Base-by-base conservation (phyloP, 2,329 filamentous ascomycete species). In the Endothia cerciana region DNA sequence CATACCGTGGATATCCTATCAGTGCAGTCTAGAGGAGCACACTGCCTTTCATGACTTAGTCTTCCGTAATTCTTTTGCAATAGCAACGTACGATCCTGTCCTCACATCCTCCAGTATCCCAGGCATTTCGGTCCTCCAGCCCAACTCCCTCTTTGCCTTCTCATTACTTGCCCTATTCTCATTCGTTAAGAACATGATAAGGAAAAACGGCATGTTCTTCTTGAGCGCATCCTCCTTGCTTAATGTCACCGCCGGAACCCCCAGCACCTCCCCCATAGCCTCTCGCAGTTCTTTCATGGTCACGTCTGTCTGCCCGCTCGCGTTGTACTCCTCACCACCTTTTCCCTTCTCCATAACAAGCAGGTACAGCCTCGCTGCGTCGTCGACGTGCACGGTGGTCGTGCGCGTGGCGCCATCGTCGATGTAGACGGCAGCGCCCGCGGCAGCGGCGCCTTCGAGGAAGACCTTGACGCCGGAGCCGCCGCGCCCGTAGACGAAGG, bases 401-500 rank as follows among this genome's bases (percentile, higher is more conserved):
- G 63, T 69, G 51, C 43, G 57, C 25, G 43, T 62, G 2, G 33
- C 22, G 17, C 68, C 68, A 17, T 60, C 68, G 17, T 58, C 58
- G 6, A 69, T 45, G 22, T 51, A 64, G 1, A 36, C 19, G 19
- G 62, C 62, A 5, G 22, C 33, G 11, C 55, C 55, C 0, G 55
- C 25, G 4, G 41, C 55, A 1, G 70, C 73, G 11, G 74, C 75
- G 4, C 72, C 69, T 13, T 67, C 22, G 71, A 78, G 75, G 63
- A 79, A 73, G 62, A 77, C 68, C n/a, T 65, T 60, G 30, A 80
- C 72, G 33, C 76, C 76, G 64, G 75, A 77, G 11, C 77, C 79
- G 1, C 76, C 79, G 15, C 74, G 74, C 2, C 81, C 81, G 68
- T 83, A 81, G 0, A 83, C 80, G 33, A 73, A 82, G 0, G 79